A percentile compares a stretch with the other conserved stretches of the same genome.
Evolutionary conservation across 805 yeast species (phyloP).

Genomic region (Yueomyces sinensis): DNA sequence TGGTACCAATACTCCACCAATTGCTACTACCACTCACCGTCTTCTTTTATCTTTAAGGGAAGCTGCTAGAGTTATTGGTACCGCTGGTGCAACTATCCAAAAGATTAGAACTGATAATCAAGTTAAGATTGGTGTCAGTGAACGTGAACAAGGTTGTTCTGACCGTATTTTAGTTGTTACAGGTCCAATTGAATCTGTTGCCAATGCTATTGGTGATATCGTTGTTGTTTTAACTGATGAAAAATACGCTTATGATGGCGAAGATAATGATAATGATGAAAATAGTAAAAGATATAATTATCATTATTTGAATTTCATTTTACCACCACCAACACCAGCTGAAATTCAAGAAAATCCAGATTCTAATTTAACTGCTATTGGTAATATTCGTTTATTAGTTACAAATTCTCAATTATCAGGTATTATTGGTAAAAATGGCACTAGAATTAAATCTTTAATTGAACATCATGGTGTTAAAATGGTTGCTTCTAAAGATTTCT

Average conservation of each 20-base stretch:
- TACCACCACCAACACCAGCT: constrained; percentile 18
- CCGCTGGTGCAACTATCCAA: constrained; percentile 68
- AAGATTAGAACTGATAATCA: constrained; percentile 58
- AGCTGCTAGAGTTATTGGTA: constrained; percentile 84
- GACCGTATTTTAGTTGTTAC: constrained; percentile 73
- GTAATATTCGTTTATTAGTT: constrained; percentile 48
- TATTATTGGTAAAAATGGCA: constrained; percentile 74
- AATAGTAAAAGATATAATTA: constrained; percentile 31
- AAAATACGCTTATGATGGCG: not conserved
- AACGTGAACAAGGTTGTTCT: constrained; percentile 63
- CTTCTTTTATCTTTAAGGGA: constrained; percentile 72
- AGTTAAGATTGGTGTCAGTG: constrained; percentile 80
- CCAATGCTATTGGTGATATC: constrained; percentile 57
- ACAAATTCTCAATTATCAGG: constrained; percentile 85
- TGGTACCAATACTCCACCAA: not conserved
- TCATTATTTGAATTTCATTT: constrained; percentile 24
- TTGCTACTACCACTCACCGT: constrained; percentile 15
- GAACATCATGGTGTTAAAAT: constrained; percentile 56
- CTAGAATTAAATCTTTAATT: constrained; percentile 56
- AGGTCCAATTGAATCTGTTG: constrained; percentile 57
- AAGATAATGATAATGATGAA: constrained; percentile 16
- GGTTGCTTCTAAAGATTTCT: constrained; percentile 76
- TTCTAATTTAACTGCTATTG: constrained; percentile 12
- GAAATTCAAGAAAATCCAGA: constrained; percentile 18
- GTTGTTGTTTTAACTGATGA: constrained; percentile 31